Percentiles rank a stretch among this genome's conserved stretches.
Evolutionary conservation across 148 eudicot genomes (phyloP).

Genomic region (Rhododendron griersonianum): DNA sequence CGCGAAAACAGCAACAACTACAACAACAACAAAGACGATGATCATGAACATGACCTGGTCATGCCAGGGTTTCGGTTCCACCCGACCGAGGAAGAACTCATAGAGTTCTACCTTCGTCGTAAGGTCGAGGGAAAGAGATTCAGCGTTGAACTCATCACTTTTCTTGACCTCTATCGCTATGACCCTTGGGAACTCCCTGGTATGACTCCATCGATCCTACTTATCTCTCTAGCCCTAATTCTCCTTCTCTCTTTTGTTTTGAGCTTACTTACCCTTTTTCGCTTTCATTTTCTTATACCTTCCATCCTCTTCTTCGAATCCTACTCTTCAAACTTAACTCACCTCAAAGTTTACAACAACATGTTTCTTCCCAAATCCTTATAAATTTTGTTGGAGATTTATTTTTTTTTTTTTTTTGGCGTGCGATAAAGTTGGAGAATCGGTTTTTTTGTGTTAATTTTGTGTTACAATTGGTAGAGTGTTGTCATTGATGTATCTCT

Average conservation of each 20-base stretch:
- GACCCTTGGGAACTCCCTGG: constrained; percentile 99
- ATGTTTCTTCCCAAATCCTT: neutral
- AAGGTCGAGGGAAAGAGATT: constrained; percentile 92
- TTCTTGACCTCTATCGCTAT: constrained; percentile 84
- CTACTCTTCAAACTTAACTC: neutral
- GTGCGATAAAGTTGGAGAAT: neutral
- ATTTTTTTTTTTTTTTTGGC: neutral
- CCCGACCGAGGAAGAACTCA: constrained; percentile 88
- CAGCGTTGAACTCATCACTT: constrained; percentile 90
- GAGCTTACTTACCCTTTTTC: neutral
- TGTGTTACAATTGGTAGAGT: no score
- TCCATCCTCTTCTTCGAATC: neutral
- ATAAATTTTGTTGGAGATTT: neutral
- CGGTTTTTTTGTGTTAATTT: neutral
- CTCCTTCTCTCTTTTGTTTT: neutral
- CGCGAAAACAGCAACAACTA: constrained; percentile 62
- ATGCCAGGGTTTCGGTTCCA: constrained; percentile 96
- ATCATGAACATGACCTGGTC: constrained; percentile 72
- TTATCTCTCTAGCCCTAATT: neutral
- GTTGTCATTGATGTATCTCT: neutral
- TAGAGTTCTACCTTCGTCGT: constrained; percentile 96
- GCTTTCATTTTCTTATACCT: neutral
- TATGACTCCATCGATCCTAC: constrained; percentile 16
- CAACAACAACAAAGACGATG: constrained; percentile 15
- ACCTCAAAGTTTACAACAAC: neutral